Conservation (phyloP, 306 rosid genomes). For the Cicer judaicum region DNA sequence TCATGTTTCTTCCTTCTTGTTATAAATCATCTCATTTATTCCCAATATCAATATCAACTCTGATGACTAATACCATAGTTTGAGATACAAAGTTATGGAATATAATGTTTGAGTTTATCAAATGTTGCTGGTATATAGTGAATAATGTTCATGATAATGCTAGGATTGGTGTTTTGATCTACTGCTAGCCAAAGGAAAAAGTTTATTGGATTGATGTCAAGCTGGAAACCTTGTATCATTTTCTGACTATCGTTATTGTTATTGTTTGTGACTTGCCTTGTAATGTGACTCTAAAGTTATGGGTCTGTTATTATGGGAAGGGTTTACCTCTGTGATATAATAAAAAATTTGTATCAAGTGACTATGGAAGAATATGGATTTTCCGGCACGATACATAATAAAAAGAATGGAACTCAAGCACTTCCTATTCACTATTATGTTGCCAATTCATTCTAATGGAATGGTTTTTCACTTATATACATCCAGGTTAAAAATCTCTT, state of each 20-base stretch:
- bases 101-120: background rate
- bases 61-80: background rate
- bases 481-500: conserved; percentile 92
- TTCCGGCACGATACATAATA: conserved; percentile 4
- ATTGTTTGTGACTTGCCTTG: conserved; percentile 11
- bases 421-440: conserved; percentile 22
- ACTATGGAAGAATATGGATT: conserved; percentile 21
- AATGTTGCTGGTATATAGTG: conserved; percentile 26
- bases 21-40: conserved; percentile 7
- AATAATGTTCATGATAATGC: conserved; percentile 22
- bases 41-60: conserved; percentile 4
- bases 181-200: background rate
- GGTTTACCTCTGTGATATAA: conserved; percentile 9
- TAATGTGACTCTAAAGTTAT: background rate
- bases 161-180: conserved; percentile 18
- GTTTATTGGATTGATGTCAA: background rate
- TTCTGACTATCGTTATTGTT: conserved; percentile 32
- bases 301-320: conserved; percentile 15
- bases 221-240: background rate
- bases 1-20: conserved; percentile 16
- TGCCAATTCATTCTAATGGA: conserved; percentile 23
- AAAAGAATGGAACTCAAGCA: conserved; percentile 20
- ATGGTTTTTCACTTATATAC: conserved; percentile 34
- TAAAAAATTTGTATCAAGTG: conserved; percentile 18
- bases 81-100: background rate